A percentile compares a stretch with the other conserved stretches of the same genome.
Conservation (phyloP, 2,329 filamentous ascomycete species). For the Diplodia intermedia region DNA sequence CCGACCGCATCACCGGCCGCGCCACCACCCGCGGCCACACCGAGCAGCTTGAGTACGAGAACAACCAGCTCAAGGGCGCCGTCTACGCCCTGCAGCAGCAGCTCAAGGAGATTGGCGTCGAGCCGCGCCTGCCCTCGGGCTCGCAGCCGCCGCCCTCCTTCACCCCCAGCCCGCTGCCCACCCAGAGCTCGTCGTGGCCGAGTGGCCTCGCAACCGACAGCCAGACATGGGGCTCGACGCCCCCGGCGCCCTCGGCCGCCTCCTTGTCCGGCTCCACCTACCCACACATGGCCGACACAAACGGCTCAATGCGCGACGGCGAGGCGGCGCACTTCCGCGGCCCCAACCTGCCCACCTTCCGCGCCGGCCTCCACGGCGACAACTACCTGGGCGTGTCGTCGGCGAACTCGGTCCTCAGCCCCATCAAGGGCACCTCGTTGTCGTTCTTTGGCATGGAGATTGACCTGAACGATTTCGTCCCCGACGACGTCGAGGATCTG, state of each 20-base stretch:
- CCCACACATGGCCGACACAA: slow-evolving; percentile 34
- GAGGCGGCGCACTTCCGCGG: slow-evolving; percentile 38
- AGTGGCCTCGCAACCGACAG: slow-evolving; percentile 24
- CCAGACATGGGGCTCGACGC: slow-evolving; percentile 39
- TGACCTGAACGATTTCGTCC: slow-evolving; percentile 76
- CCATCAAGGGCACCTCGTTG: slow-evolving; percentile 77
- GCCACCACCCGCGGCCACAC: slow-evolving; percentile 80
- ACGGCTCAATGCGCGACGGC: slow-evolving; percentile 31
- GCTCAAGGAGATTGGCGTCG: slow-evolving; percentile 65
- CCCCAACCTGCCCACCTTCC: slow-evolving; percentile 53
- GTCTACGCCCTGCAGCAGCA: slow-evolving; percentile 73
- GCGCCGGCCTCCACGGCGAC: slow-evolving; percentile 59
- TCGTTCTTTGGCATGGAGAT: slow-evolving; percentile 81
- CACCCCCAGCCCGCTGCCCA: slow-evolving; percentile 33
- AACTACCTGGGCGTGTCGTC: slow-evolving; percentile 71
- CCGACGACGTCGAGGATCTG: slow-evolving; percentile 68
- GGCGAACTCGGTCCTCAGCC: slow-evolving; percentile 70
- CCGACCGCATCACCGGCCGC: slow-evolving; percentile 83
- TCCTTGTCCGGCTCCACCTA: slow-evolving; percentile 35
- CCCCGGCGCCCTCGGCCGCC: slow-evolving; percentile 39
- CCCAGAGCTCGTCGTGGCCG: slow-evolving; percentile 37
- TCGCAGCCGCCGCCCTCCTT: slow-evolving; percentile 41
- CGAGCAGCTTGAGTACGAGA: slow-evolving; percentile 76
- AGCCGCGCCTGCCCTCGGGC: slow-evolving; percentile 58
- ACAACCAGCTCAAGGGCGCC: slow-evolving; percentile 69